Evolutionary conservation across 1,284 basidiomycete genomes (phyloP).

Genomic region (Ceratobasidium sp.): DNA sequence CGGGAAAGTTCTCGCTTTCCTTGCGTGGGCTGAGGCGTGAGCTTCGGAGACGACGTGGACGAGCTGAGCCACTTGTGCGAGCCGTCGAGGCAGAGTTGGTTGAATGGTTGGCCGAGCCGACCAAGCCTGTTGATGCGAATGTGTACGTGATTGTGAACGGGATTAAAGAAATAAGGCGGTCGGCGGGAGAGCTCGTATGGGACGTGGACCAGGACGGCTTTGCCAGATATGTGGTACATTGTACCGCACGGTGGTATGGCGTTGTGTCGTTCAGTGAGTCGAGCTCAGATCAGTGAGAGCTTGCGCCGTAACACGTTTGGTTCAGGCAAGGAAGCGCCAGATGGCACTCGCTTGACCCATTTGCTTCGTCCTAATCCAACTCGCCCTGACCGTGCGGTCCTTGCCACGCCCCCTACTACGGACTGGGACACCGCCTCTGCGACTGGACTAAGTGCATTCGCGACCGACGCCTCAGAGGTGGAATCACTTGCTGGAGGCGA

Average conservation of each 20-base stretch:
- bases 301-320: slow-evolving; percentile 15
- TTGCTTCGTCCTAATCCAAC: slow-evolving; percentile 78
- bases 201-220: slow-evolving; percentile 72
- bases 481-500: slow-evolving; percentile 39
- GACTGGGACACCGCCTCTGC: slow-evolving; percentile 48
- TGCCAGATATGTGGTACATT: slow-evolving; percentile 80
- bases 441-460: slow-evolving; percentile 44
- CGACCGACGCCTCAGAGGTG: slow-evolving; percentile 48
- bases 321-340: slow-evolving; percentile 73
- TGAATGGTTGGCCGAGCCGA: slow-evolving; percentile 59
- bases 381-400: slow-evolving; percentile 63
- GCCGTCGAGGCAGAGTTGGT: slow-evolving; percentile 70
- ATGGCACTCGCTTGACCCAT: slow-evolving; percentile 71
- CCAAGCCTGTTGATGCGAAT: slow-evolving; percentile 68
- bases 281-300: slow-evolving; percentile 19
- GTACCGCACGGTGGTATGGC: slow-evolving; percentile 79
- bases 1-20: slow-evolving; percentile 78
- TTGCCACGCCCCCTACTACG: slow-evolving; percentile 78
- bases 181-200: slow-evolving; percentile 76
- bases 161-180: slow-evolving; percentile 71
- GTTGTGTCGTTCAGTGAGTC: slow-evolving; percentile 82
- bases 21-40: slow-evolving; percentile 76
- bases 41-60: slow-evolving; percentile 69
- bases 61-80: slow-evolving; percentile 68
- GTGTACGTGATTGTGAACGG: slow-evolving; percentile 63